Evolutionary conservation across 2,329 filamentous ascomycete genomes (phyloP), one percentile per base, ranked within the genome.

Genomic region (Botrytis pseudocinerea): DNA sequence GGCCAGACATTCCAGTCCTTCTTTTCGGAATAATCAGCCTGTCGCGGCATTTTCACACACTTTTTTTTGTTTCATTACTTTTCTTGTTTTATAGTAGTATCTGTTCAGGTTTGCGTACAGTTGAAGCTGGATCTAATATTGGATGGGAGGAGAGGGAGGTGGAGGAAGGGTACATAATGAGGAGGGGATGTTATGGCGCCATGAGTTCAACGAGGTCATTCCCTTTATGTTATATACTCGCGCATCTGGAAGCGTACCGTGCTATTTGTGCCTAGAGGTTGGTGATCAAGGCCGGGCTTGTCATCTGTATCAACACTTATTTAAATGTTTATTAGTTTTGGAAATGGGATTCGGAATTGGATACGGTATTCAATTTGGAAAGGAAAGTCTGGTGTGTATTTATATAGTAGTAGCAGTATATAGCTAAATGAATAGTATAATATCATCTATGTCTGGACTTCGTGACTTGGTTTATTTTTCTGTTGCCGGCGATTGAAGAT

Each of bases 191-290:
- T 68, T 48, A 69, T 72, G 70, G 61, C 40, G 70, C 70, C 40
- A 69, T 42, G 70, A 72, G 22, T 68, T 28, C 28, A 68, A 72
- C 63, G 62, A 72, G 28, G 51, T 51, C 40, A 59, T 66, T 42
- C 7, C 28, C n/a, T 59, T 72, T 48, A 66, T 68, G 70, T 57
- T 68, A 60, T 71, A 72, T 68, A 72, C 44, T 59, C 5, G 62
- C 28, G 48, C 22, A 68, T 51, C 8, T 22, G 32, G 38, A 38
- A 62, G 40, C n/a, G 28, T 35, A 28, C 9, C 12, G 14, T 59
- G 57, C 9, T 20, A n/a, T 28, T 57, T 48, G 60, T n/a, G 38
- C 28, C 9, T 51, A 38, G 35, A 32, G 35, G n/a, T 16, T 59
- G 35, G 40, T 35, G 16, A 59, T 44, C 22, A 44, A n/a, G 66